Evolutionary conservation across 106 monocot species (phyloP), one percentile per base, ranked within the genome.

Genomic region (Posidonia australis): DNA sequence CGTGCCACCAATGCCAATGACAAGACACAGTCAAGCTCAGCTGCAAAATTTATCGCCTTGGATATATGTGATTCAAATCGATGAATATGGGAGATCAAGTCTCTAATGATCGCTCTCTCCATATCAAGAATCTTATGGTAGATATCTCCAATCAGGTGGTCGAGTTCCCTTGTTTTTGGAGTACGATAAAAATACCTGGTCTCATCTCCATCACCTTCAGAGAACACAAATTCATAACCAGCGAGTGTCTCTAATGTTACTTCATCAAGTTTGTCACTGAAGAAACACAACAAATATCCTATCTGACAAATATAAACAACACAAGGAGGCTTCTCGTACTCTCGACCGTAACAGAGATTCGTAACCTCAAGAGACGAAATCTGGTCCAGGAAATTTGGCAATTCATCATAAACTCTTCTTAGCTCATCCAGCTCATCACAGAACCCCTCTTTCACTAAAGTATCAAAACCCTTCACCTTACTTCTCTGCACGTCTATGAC

Each of bases 111-210:
- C 45, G 90, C 87, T 74, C 96, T 87, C 72, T 98, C 96, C 96
- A 98, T 91, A 58, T 98, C 96, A 70, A 87, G 96, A 87, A 98
- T 91, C 77, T 98, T 98, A 73, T 98, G 96, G 74, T 87, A 91
- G 59, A 98, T 87, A 79, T 98, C 96, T 36, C 96, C 96, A 58
- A 98, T 81, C 74, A 98, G 80, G 32, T 79, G 77, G 70, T 98
- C 96, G 72, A 98, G 62, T 68, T 98, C 96, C 76, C 79, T 87
- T 54, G 96, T 98, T 72, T 80, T 90, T 29, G 80, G 66, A 46
- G 90, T 98, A 59, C 79, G 96, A 90, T 98, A 98, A 67, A 81
- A 98, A 46, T 73, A 87, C 52, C 67, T 98, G 53, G 76, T 80
- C 59, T 91, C 84, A 31, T 80, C 85, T 5, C 87, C 83, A 62